phyloP scores from a whole-genome alignment of 2,329 filamentous ascomycete genomes.

The Didymella glomerata region DNA sequence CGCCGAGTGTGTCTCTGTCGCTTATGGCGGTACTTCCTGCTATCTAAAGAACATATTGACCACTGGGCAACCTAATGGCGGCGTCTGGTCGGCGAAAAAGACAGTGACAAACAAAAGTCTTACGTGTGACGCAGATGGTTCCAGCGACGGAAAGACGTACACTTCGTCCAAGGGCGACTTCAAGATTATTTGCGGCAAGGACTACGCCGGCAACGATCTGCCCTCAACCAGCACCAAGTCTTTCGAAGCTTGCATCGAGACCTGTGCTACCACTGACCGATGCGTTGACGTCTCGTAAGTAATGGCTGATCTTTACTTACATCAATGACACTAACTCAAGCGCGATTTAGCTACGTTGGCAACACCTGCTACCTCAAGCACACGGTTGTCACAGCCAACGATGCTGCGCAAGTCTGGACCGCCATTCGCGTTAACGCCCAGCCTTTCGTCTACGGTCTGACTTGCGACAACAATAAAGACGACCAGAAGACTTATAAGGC shows the following conservation, averaged over 20 bases:
- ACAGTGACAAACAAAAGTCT: background rate
- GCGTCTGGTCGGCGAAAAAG: slow-evolving; percentile 9
- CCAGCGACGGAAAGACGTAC: slow-evolving; percentile 8
- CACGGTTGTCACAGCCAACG: background rate
- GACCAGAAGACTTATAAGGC: slow-evolving; percentile 2
- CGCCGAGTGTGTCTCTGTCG: background rate
- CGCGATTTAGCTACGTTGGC: background rate
- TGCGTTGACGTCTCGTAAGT: slow-evolving; percentile 15
- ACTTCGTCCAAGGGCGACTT: slow-evolving; percentile 7
- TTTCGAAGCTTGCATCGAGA: slow-evolving; percentile 11
- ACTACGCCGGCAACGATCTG: slow-evolving; percentile 13
- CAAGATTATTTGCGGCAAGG: slow-evolving; percentile 8
- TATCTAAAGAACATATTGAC: slow-evolving; percentile 7
- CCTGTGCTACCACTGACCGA: slow-evolving; percentile 1
- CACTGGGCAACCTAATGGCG: background rate
- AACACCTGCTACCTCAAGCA: background rate
- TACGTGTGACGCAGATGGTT: background rate
- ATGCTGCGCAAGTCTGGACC: slow-evolving; percentile 7
- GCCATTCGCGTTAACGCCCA: background rate
- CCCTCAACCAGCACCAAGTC: background rate
- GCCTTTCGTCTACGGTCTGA: background rate
- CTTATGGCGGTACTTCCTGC: slow-evolving; percentile 2
- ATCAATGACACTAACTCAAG: background rate
- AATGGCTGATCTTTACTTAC: background rate
- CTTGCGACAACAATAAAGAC: slow-evolving; percentile 7